A percentile compares a stretch with the other conserved stretches of the same genome.
Conservation (phyloP, 1,284 basidiomycete genomes). For the Austropuccinia psidii region DNA sequence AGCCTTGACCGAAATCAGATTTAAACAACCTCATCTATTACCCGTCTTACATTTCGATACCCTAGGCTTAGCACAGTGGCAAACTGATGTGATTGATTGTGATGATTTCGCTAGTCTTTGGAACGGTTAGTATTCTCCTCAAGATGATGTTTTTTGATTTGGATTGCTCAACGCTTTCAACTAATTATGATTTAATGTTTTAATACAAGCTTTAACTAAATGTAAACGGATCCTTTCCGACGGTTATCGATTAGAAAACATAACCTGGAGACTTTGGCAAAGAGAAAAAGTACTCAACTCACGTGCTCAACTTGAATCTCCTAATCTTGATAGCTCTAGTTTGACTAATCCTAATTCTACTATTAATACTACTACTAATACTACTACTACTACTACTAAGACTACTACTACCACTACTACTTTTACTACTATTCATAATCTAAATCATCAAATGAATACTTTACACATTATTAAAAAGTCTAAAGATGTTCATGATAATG, state of each 20-base stretch:
- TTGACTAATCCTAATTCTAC: too few species aligned
- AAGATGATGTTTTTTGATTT: background rate
- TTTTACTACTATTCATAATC: too few species aligned
- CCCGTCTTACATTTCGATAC: background rate
- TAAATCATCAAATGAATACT: too few species aligned
- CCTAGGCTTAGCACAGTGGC: background rate
- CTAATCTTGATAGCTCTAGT: too few species aligned
- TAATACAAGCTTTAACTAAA: slow-evolving; percentile 23
- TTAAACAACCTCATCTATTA: background rate
- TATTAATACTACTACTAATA: too few species aligned
- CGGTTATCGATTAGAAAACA: slow-evolving; percentile 21
- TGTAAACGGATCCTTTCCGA: background rate
- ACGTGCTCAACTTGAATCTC: background rate
- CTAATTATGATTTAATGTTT: background rate
- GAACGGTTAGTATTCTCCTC: background rate
- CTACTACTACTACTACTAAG: too few species aligned
- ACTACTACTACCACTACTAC: too few species aligned
- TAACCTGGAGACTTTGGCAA: slow-evolving; percentile 32
- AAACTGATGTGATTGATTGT: background rate
- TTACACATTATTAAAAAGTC: too few species aligned
- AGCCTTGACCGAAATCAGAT: background rate
- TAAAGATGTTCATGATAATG: too few species aligned
- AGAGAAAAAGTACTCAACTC: background rate
- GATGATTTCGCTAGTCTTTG: background rate
- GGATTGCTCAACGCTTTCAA: background rate